Conservation (phyloP, 176 grass and related monocot species). For the Urochloa ruziziensis region DNA sequence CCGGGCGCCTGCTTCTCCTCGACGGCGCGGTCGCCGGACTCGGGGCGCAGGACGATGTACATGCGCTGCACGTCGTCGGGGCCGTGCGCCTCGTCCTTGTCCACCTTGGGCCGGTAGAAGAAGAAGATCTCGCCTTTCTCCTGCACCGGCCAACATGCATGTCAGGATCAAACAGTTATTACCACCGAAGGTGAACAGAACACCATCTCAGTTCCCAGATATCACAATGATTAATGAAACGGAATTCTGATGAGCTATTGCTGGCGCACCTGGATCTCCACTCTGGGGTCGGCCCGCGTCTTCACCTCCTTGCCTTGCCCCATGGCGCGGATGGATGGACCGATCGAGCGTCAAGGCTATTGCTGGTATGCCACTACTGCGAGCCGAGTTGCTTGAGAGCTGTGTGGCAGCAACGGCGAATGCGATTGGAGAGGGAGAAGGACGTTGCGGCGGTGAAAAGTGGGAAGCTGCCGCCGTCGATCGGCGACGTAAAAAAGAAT, state of each 20-base stretch:
- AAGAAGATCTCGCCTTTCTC: conserved; percentile 93
- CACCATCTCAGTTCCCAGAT: too few species aligned
- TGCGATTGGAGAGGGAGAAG: too few species aligned
- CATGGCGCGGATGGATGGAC: conserved; percentile 31
- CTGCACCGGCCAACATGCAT: background rate
- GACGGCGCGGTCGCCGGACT: conserved; percentile 45
- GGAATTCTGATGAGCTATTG: too few species aligned
- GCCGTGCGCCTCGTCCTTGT: conserved; percentile 58
- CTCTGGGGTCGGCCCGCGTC: conserved; percentile 52
- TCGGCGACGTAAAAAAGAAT: background rate
- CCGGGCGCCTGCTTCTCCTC: conserved; percentile 73
- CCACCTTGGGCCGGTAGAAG: conserved; percentile 92
- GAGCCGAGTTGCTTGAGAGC: background rate
- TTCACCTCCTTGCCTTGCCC: conserved; percentile 73
- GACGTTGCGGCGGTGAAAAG: background rate
- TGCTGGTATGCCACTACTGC: too few species aligned
- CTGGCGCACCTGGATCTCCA: conserved; percentile 58
- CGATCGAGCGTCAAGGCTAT: too few species aligned
- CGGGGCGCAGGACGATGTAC: conserved; percentile 73
- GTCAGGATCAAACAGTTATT: background rate
- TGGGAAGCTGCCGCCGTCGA: background rate
- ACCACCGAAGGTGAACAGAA: too few species aligned
- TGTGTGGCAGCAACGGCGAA: background rate
- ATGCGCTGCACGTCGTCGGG: conserved; percentile 70
- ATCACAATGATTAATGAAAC: too few species aligned